Percentiles rank a stretch among this genome's conserved stretches.
phyloP scores from a whole-genome alignment of 108 stramenopile species.

The Cyclostephanos tholiformis region DNA sequence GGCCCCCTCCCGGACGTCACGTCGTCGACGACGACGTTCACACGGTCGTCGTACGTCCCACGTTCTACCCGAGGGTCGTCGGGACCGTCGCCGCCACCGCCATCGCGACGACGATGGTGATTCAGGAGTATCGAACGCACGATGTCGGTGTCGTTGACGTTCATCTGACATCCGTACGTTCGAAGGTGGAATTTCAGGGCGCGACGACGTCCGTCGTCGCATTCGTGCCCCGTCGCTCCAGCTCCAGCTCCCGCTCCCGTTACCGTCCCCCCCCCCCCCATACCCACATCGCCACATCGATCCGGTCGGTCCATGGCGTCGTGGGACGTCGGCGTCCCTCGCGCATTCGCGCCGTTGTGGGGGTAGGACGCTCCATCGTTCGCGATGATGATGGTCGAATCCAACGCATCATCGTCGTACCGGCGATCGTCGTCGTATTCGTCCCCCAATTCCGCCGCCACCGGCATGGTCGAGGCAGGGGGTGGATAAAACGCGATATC shows the following conservation, averaged over 20 bases:
- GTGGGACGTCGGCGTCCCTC: too few species aligned
- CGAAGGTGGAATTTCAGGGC: conserved; percentile 87
- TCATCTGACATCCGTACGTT: conserved; percentile 99
- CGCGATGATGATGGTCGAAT: conserved; percentile 17
- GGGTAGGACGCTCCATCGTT: too few species aligned
- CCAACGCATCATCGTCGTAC: background rate
- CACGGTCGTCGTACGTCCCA: too few species aligned
- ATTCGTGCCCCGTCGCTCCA: too few species aligned
- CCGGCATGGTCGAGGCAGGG: conserved; percentile 8
- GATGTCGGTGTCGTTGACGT: conserved; percentile 96
- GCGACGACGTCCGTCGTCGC: conserved; percentile 1
- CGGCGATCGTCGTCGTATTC: conserved; percentile 30
- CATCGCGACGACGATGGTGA: too few species aligned
- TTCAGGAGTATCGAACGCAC: conserved; percentile 84
- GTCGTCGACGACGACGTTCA: background rate
- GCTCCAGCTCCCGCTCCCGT: too few species aligned
- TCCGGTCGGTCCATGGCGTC: background rate
- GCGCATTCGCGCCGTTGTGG: too few species aligned
- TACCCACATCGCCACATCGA: too few species aligned
- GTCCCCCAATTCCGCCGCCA: conserved; percentile 34
- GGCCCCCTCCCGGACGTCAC: conserved; percentile 1
- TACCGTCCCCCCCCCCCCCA: too few species aligned
- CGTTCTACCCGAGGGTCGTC: too few species aligned
- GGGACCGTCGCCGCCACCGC: background rate
- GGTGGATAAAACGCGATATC: too few species aligned